These are phyloP conservation scores for Fragaria vesca DNA, from an alignment of 306 rosid genomes.

Conservation along the genomic window DNA sequence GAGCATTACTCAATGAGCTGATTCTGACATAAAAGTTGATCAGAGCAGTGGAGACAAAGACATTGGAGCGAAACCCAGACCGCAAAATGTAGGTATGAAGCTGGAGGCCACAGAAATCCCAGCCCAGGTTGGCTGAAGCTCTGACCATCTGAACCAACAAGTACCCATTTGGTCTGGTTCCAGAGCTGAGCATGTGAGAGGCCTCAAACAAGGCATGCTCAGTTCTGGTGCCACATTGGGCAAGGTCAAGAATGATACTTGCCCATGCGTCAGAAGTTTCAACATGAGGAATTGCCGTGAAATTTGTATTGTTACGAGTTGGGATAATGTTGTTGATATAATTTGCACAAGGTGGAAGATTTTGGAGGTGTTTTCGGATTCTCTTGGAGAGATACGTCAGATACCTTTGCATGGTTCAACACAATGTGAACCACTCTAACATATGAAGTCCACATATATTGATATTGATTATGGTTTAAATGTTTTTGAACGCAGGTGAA, in stretches of 20 bases:
- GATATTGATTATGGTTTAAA: too few species aligned
- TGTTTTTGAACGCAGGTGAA: too few species aligned
- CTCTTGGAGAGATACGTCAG: not conserved
- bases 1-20: slow-evolving; percentile 36
- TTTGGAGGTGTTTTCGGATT: slow-evolving; percentile 13
- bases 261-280: slow-evolving; percentile 15
- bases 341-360: not conserved
- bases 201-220: slow-evolving; percentile 29
- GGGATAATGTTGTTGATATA: not conserved
- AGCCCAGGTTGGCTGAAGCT: slow-evolving; percentile 34
- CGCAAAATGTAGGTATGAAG: slow-evolving; percentile 56
- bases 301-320: not conserved
- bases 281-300: not conserved
- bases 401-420: slow-evolving; percentile 35
- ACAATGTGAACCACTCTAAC: not conserved
- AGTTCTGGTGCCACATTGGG: slow-evolving; percentile 23
- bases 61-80: slow-evolving; percentile 48
- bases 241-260: slow-evolving; percentile 18
- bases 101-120: slow-evolving; percentile 32
- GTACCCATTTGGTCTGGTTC: slow-evolving; percentile 41
- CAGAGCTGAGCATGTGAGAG: slow-evolving; percentile 25
- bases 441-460: too few species aligned
- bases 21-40: slow-evolving; percentile 33
- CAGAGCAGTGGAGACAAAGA: slow-evolving; percentile 43
- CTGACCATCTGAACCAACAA: slow-evolving; percentile 49